A percentile compares a stretch with the other conserved stretches of the same genome.
phyloP scores from a whole-genome alignment of 1,139 yeast genomes.

The Diutina ranongensis region DNA sequence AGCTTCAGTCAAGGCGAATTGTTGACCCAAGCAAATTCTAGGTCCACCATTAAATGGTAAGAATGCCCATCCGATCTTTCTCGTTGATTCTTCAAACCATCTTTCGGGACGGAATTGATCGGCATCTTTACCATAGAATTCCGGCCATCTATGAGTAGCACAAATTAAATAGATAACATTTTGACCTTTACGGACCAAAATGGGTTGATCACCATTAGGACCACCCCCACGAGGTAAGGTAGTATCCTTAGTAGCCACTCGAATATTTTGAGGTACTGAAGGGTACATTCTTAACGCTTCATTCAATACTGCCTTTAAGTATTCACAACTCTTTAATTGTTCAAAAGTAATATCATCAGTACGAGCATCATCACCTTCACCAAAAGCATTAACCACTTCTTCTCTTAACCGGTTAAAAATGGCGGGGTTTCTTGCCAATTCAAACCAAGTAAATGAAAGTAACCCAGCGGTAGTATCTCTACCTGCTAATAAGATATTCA shows the following conservation, averaged over 20 bases:
- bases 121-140: conserved; percentile 37
- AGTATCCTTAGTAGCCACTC: not conserved
- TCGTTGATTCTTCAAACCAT: conserved; percentile 37
- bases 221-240: conserved; percentile 5
- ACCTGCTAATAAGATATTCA: conserved; percentile 23
- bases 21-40: conserved; percentile 15
- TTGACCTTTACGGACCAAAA: conserved; percentile 36
- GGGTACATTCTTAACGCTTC: conserved; percentile 5
- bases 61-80: conserved; percentile 37
- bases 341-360: conserved; percentile 19
- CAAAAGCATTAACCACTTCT: conserved; percentile 15
- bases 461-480: conserved; percentile 23
- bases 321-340: conserved; percentile 9
- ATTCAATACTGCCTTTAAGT: conserved; percentile 4
- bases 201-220: conserved; percentile 26
- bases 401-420: conserved; percentile 15
- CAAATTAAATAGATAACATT: conserved; percentile 33
- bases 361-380: conserved; percentile 15
- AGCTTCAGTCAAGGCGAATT: conserved; percentile 45
- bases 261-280: not conserved
- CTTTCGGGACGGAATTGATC: conserved; percentile 39
- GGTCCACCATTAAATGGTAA: conserved; percentile 23
- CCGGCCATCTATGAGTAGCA: conserved; percentile 32
- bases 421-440: conserved; percentile 16
- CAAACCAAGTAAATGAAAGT: conserved; percentile 17